These are phyloP conservation scores for Mortierella sp. DNA, from an alignment of 371 early-diverging fungal genomes.

Conservation along the genomic window DNA sequence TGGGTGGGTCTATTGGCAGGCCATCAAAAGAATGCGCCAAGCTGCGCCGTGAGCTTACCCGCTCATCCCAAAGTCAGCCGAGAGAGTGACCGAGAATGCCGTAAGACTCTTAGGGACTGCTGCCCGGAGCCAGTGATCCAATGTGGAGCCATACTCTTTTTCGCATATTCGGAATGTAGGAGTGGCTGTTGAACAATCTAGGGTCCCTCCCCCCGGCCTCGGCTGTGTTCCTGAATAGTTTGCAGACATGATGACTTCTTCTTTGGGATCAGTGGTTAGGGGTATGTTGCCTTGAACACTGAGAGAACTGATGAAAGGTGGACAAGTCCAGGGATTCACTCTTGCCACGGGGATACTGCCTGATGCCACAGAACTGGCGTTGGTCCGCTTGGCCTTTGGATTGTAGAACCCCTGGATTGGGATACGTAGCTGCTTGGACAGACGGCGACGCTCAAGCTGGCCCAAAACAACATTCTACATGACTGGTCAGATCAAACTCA, in stretches of 20 bases:
- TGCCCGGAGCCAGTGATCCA: conserved; percentile 27
- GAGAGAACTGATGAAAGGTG: conserved; percentile 17
- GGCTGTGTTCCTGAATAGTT: conserved; percentile 6
- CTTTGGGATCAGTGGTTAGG: conserved; percentile 11
- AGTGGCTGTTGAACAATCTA: background rate
- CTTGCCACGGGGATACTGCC: background rate
- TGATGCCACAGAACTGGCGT: background rate
- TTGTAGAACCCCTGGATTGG: conserved; percentile 19
- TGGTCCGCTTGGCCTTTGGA: background rate
- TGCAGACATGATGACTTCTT: conserved; percentile 11
- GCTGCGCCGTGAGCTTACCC: too few relatives aligned
- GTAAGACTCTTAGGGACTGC: conserved; percentile 13
- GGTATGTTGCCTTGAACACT: conserved; percentile 10
- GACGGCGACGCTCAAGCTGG: conserved; percentile 10
- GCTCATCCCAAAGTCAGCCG: conserved; percentile 23
- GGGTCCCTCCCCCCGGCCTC: conserved; percentile 4
- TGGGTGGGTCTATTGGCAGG: too few relatives aligned
- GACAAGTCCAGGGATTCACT: conserved; percentile 24
- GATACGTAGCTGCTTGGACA: conserved; percentile 14
- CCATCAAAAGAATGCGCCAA: background rate
- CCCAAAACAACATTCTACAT: conserved; percentile 4
- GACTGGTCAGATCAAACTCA: too few relatives aligned
- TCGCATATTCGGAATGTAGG: conserved; percentile 7
- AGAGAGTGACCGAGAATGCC: conserved; percentile 16
- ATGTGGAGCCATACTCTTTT: conserved; percentile 8